Evolutionary conservation across 2,329 filamentous ascomycete species (phyloP), one percentile per base, ranked within the genome.

Genomic region (Aspergillus candidus): DNA sequence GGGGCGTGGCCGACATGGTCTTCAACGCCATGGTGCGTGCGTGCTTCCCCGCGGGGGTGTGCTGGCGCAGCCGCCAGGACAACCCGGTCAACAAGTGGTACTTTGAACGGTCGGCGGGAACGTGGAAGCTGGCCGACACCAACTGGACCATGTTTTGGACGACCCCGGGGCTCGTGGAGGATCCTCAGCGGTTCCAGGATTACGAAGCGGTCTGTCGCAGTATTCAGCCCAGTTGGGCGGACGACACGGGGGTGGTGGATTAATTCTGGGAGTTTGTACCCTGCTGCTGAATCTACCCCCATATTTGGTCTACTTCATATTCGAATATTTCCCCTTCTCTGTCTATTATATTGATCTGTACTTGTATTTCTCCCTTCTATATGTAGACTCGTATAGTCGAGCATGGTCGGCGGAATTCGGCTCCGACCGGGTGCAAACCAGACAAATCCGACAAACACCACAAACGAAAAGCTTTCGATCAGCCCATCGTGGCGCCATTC

Each of bases 61-160:
- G 90, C 60, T 98, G 93, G 93, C 77, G 90, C 44, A 94, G 87
- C 62, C 76, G 93, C 40, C 85, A 84, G 59, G 81, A 90, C 61
- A 97, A 98, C 60, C 91, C 90, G 0, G 93, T 98, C 4, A 98
- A 98, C 62, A 96, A 96, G 63, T 98, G 93, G 93, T 98, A 98
- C 65, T 96, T 97, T 68, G 93, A 98, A 68, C 77, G 93, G 38
- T 88, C 87, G 2, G 72, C 79, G 38, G 93, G 93, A 0, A 90
- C 83, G 2, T 86, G 83, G 76, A 93, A 94, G 69, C 70, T 98
- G 32, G 75, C 78, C 1, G 81, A 79, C n/a, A 86, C 79, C 36
- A 84, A 90, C 55, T 98, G 93, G 93, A 88, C 89, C 3, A 96
- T 97, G 89, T 98, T 98, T 61, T 98, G 93, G 90, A 98, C 93